These are phyloP conservation scores for Botrytis cinerea DNA, from an alignment of 2,329 filamentous ascomycete genomes.

Conservation along the genomic window DNA sequence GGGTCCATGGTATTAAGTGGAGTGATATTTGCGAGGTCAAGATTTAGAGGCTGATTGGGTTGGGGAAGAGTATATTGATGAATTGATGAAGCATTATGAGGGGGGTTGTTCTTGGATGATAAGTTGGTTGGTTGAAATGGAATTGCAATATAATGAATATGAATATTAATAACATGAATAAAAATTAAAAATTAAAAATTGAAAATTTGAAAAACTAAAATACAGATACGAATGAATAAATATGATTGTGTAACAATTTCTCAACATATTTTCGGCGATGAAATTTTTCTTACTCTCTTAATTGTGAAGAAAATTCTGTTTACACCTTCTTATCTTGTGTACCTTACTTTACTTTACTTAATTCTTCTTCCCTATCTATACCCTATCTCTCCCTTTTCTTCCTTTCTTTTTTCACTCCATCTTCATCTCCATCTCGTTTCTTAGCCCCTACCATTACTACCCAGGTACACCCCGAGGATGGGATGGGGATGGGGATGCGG, in stretches of 20 bases:
- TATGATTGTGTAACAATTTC: background rate
- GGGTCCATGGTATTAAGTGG: conserved; percentile 41
- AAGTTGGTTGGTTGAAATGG: background rate
- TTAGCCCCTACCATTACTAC: too few species aligned
- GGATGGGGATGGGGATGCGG: too few species aligned
- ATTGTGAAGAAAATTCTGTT: too few species aligned
- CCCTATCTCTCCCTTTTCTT: too few species aligned
- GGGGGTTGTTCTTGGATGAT: background rate
- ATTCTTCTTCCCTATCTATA: too few species aligned
- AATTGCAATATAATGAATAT: background rate
- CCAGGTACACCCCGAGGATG: too few species aligned
- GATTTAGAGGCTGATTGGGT: background rate
- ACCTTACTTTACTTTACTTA: too few species aligned
- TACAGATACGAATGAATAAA: background rate
- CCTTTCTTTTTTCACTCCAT: too few species aligned
- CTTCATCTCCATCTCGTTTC: too few species aligned
- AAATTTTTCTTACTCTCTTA: background rate
- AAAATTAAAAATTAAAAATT: too few species aligned
- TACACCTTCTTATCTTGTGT: too few species aligned
- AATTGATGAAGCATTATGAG: background rate
- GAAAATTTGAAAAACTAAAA: too few species aligned
- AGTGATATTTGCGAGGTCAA: conserved; percentile 36
- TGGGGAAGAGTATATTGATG: background rate
- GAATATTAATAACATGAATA: background rate
- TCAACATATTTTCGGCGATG: background rate